Conservation (phyloP, 1,139 yeast genomes). For the Lizanozyma gosingica region DNA sequence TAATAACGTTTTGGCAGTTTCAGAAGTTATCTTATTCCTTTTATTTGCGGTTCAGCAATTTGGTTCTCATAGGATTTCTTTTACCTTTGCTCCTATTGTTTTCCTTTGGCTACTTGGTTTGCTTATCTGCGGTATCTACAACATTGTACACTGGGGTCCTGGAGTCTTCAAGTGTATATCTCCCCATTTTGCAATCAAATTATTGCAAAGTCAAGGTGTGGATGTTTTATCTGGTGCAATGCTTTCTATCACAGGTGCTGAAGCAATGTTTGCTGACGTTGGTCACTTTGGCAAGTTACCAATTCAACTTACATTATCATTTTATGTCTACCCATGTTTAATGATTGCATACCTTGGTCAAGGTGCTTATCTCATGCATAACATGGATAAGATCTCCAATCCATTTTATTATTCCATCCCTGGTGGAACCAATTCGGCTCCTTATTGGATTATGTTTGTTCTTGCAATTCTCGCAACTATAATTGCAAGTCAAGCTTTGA, state of each 20-base stretch:
- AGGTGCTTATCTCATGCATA: conserved; percentile 37
- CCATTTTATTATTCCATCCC: conserved; percentile 45
- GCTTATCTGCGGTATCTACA: conserved; percentile 37
- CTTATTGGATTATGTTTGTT: conserved; percentile 45
- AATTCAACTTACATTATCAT: conserved; percentile 36
- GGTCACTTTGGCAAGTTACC: conserved; percentile 47
- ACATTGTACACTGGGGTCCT: conserved; percentile 34
- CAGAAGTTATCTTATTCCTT: conserved; percentile 36
- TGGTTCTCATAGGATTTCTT: conserved; percentile 35
- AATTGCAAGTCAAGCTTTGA: conserved; percentile 53
- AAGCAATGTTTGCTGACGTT: conserved; percentile 57
- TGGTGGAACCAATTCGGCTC: conserved; percentile 33
- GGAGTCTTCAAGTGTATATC: conserved; percentile 38
- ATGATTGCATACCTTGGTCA: conserved; percentile 49
- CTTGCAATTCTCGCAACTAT: conserved; percentile 47
- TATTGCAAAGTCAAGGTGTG: conserved; percentile 25
- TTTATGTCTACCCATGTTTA: conserved; percentile 44
- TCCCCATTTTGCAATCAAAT: conserved; percentile 41
- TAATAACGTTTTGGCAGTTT: conserved; percentile 35
- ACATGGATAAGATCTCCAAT: conserved; percentile 32
- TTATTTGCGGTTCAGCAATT: conserved; percentile 38
- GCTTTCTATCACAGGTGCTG: conserved; percentile 51
- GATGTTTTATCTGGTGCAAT: conserved; percentile 43
- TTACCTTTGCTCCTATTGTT: conserved; percentile 46
- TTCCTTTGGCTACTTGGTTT: conserved; percentile 41